Conservation (phyloP, 2,329 filamentous ascomycete species). For the Ascochyta rabiei region DNA sequence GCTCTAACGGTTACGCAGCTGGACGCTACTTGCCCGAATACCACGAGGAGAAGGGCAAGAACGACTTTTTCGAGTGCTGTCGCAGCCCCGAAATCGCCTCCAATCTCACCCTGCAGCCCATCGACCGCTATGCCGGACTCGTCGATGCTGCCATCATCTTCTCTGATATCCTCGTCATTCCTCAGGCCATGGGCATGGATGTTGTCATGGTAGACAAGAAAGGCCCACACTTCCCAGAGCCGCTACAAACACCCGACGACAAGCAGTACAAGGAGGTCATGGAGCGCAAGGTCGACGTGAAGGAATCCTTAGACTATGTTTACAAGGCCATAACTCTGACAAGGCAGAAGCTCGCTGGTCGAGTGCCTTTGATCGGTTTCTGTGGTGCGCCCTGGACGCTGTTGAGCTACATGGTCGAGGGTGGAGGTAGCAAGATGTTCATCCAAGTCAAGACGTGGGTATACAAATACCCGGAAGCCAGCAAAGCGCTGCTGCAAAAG, state of each 20-base stretch:
- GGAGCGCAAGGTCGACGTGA: constrained; percentile 79
- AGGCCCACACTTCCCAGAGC: constrained; percentile 90
- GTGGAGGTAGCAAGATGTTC: constrained; percentile 94
- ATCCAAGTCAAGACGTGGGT: constrained; percentile 95
- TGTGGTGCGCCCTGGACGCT: constrained; percentile 97
- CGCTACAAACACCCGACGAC: constrained; percentile 79
- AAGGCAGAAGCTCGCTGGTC: constrained; percentile 81
- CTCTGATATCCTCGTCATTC: constrained; percentile 96
- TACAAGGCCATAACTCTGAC: constrained; percentile 95
- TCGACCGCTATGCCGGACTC: constrained; percentile 88
- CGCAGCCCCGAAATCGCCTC: constrained; percentile 91
- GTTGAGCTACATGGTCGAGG: constrained; percentile 99
- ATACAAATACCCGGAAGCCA: constrained; percentile 82
- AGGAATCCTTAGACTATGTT: constrained; percentile 86
- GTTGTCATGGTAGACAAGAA: constrained; percentile 99
- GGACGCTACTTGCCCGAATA: constrained; percentile 98
- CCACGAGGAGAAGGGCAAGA: constrained; percentile 86
- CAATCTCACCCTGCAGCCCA: constrained; percentile 89
- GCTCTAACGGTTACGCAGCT: constrained; percentile 59
- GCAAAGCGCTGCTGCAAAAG: constrained; percentile 83
- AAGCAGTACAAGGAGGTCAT: constrained; percentile 82
- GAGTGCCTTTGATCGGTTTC: constrained; percentile 94
- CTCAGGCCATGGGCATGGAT: constrained; percentile 97
- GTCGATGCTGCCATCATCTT: constrained; percentile 98
- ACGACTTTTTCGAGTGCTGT: constrained; percentile 98